Conservation (phyloP, 2,329 filamentous ascomycete species). For the Dothiorella sarmentorum region DNA sequence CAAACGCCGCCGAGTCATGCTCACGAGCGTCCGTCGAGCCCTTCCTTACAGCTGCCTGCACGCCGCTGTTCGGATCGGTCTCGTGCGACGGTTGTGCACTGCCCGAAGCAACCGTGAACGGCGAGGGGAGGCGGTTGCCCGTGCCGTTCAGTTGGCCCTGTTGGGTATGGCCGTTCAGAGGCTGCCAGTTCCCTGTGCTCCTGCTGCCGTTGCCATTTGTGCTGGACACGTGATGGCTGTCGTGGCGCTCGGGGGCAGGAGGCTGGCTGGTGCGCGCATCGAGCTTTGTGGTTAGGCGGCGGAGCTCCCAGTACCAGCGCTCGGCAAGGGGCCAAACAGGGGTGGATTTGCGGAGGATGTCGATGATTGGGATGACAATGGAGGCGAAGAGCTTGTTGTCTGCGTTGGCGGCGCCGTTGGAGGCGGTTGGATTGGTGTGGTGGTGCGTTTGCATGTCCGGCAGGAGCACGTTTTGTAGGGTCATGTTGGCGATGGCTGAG, state of each 20-base stretch:
- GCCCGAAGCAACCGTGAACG: not conserved
- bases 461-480: not conserved
- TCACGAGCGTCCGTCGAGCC: too few species aligned
- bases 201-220: not conserved
- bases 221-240: not conserved
- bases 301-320: constrained; percentile 11
- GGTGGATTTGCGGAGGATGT: constrained; percentile 1
- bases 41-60: too few species aligned
- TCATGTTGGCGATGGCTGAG: constrained; percentile 4
- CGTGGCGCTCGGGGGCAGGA: not conserved
- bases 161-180: not conserved
- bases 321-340: constrained; percentile 10
- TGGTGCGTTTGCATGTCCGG: not conserved
- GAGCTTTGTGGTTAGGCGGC: not conserved
- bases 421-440: not conserved
- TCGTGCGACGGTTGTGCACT: too few species aligned
- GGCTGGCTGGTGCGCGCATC: not conserved
- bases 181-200: too few species aligned
- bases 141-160: not conserved
- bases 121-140: not conserved
- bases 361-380: constrained; percentile 16
- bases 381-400: not conserved
- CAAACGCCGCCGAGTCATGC: not conserved
- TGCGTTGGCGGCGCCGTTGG: not conserved
- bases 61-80: too few species aligned